These are phyloP conservation scores for Penicillium maclennaniae DNA, from an alignment of 495 filamentous ascomycete genomes.

Conservation along the genomic window DNA sequence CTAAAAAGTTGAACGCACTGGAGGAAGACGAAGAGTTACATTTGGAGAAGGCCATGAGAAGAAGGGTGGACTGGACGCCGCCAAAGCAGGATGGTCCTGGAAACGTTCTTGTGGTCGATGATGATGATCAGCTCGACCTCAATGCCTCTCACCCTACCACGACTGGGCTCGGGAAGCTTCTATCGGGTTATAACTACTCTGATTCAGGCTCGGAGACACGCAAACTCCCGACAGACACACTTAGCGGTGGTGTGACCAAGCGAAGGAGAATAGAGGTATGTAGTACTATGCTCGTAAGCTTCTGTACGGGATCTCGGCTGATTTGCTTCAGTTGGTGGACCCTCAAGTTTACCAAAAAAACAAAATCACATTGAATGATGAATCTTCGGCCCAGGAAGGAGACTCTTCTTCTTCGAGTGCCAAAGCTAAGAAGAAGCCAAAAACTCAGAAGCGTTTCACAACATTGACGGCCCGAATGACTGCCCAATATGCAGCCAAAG, in stretches of 20 bases:
- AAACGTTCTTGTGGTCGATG: slow-evolving; percentile 8
- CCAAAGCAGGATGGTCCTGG: slow-evolving; percentile 20
- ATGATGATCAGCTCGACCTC: neutral
- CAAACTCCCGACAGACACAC: slow-evolving; percentile 6
- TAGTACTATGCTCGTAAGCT: neutral
- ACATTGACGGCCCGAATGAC: slow-evolving; percentile 86
- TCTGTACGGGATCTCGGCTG: neutral
- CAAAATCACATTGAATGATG: slow-evolving; percentile 8
- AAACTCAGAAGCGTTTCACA: slow-evolving; percentile 66
- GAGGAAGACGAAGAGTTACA: slow-evolving; percentile 24
- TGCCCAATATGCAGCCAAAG: slow-evolving; percentile 55
- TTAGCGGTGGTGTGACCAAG: slow-evolving; percentile 34
- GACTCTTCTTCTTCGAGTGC: slow-evolving; percentile 7
- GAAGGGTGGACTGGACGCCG: slow-evolving; percentile 47
- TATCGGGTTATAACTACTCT: slow-evolving; percentile 36
- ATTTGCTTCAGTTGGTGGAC: slow-evolving; percentile 26
- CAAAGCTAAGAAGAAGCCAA: slow-evolving; percentile 38
- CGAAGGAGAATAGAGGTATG: slow-evolving; percentile 42
- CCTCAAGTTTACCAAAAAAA: slow-evolving; percentile 17
- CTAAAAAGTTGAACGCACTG: slow-evolving; percentile 11
- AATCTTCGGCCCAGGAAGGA: slow-evolving; percentile 9
- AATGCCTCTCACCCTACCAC: neutral
- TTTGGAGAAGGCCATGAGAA: slow-evolving; percentile 33
- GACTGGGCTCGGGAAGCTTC: slow-evolving; percentile 24
- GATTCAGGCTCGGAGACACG: slow-evolving; percentile 9